Conservation (phyloP, 2,329 filamentous ascomycete species). For the Phyllachora maydis region DNA sequence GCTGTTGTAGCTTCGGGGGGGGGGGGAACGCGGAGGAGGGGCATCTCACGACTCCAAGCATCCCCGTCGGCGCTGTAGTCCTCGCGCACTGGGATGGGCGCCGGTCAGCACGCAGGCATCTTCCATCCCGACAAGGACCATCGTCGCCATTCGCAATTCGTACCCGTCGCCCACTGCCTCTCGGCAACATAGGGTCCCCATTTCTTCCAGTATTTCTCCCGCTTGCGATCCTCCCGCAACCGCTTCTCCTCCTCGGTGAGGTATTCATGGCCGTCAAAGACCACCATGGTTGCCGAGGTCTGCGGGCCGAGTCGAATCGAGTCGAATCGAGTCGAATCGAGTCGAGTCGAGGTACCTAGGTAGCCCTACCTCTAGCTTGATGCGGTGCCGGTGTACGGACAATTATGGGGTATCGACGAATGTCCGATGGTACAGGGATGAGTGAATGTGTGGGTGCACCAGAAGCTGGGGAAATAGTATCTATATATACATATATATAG, state of each 20-base stretch:
- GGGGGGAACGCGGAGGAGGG: conserved; percentile 1
- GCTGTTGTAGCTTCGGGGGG: conserved; percentile 2
- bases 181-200: conserved; percentile 92
- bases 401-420: too few species aligned
- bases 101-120: conserved; percentile 3
- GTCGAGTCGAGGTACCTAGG: too few species aligned
- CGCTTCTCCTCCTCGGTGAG: conserved; percentile 81
- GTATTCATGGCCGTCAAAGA: conserved; percentile 74
- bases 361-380: too few species aligned
- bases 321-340: too few species aligned
- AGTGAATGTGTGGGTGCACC: background rate
- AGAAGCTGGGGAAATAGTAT: too few species aligned
- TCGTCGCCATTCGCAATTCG: conserved; percentile 8
- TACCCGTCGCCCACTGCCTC: conserved; percentile 87
- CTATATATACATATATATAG: too few species aligned
- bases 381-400: too few species aligned
- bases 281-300: conserved; percentile 45
- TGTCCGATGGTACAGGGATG: too few species aligned
- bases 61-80: conserved; percentile 82
- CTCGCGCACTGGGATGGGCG: conserved; percentile 49
- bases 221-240: conserved; percentile 66
- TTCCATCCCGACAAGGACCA: background rate
- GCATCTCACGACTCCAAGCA: conserved; percentile 74
- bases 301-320: conserved; percentile 1
- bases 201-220: conserved; percentile 90